Conservation (phyloP, 257 asterid genomes). For the Orobanche coerulescens region DNA sequence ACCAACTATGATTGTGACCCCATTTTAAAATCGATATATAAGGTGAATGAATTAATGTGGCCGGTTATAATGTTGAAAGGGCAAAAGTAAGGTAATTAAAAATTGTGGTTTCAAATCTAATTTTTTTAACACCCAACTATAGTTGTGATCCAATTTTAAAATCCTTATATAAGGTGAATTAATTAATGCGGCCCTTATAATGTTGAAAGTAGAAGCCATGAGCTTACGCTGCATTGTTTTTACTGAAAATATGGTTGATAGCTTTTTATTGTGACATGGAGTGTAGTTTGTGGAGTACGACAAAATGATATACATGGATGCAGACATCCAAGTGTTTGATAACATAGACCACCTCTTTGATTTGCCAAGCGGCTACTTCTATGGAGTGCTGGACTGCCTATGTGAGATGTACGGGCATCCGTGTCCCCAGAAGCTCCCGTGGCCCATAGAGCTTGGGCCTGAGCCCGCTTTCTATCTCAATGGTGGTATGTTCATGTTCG, state of each 20-base stretch:
- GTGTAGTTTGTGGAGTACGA: conserved; percentile 60
- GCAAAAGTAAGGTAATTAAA: background rate
- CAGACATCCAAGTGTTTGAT: conserved; percentile 58
- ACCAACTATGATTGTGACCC: no score
- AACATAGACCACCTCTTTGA: conserved; percentile 59
- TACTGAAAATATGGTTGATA: background rate
- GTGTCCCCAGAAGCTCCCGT: conserved; percentile 36
- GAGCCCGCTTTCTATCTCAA: conserved; percentile 44
- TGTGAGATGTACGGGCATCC: conserved; percentile 37
- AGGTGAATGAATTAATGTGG: no score
- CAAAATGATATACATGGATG: conserved; percentile 63
- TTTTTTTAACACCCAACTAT: no score
- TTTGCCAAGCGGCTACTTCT: conserved; percentile 34
- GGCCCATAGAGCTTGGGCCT: conserved; percentile 46
- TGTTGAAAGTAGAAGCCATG: background rate
- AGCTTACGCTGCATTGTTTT: background rate
- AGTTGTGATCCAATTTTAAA: background rate
- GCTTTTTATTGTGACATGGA: background rate
- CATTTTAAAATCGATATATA: no score
- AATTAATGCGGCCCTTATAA: background rate
- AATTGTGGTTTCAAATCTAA: no score
- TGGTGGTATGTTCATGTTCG: conserved; percentile 55
- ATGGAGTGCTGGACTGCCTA: conserved; percentile 48
- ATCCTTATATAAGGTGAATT: background rate
- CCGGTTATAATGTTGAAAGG: background rate